Evolutionary conservation across 495 filamentous ascomycete species (phyloP).

Genomic region (Aspergillus ostianus): DNA sequence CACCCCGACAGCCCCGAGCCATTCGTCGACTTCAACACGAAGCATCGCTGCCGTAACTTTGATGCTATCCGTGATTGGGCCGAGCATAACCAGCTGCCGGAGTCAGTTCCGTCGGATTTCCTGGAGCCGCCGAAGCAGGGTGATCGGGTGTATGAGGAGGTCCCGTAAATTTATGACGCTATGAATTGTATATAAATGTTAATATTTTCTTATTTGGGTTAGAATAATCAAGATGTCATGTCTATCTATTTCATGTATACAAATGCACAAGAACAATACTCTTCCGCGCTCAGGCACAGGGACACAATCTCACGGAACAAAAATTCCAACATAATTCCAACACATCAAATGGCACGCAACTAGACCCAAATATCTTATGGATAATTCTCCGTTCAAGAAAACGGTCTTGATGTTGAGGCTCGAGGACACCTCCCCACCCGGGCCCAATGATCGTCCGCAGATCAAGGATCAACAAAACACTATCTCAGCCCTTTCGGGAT

Average conservation of each 20-base stretch:
- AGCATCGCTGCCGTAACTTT: slow-evolving; percentile 55
- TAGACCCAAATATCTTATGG: not conserved
- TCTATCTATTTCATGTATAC: not conserved
- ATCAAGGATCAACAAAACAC: not conserved
- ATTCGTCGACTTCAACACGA: slow-evolving; percentile 55
- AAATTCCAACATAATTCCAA: too few species aligned
- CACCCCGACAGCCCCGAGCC: slow-evolving; percentile 40
- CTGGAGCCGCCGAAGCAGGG: slow-evolving; percentile 37
- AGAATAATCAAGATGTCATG: not conserved
- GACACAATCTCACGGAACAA: too few species aligned
- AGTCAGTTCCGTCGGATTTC: slow-evolving; percentile 38
- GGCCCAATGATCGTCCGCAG: not conserved
- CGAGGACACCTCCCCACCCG: not conserved
- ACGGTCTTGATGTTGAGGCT: not conserved
- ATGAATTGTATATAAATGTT: not conserved
- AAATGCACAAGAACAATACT: too few species aligned
- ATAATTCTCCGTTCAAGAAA: not conserved
- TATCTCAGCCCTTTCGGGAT: not conserved
- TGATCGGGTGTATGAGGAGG: slow-evolving; percentile 35
- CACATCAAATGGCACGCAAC: too few species aligned
- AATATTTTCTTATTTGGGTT: not conserved
- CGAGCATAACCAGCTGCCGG: slow-evolving; percentile 44
- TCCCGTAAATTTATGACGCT: slow-evolving; percentile 27
- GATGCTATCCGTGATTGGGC: slow-evolving; percentile 53
- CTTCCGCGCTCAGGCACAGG: too few species aligned